phyloP scores from a whole-genome alignment of 805 yeast genomes.

The Wickerhamiella azyma region DNA sequence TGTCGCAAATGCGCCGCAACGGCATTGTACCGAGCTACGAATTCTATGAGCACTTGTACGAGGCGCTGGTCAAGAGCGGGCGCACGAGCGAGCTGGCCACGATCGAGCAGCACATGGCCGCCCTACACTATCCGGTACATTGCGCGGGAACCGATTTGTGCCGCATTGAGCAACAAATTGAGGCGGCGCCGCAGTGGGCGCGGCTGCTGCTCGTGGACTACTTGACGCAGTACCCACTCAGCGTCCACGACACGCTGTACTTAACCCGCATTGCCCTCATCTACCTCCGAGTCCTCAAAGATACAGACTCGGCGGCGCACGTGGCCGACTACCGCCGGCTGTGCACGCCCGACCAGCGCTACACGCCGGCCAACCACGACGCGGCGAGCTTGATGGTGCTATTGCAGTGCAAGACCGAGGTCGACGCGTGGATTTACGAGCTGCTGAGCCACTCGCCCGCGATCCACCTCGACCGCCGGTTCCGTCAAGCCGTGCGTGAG shows the following conservation, averaged over 20 bases:
- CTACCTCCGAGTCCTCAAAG: slow-evolving; percentile 2
- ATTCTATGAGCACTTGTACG: slow-evolving; percentile 11
- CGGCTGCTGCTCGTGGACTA: slow-evolving; percentile 12
- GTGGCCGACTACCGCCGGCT: slow-evolving; percentile 1
- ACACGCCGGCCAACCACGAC: slow-evolving; percentile 1
- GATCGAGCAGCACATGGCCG: slow-evolving; percentile 8
- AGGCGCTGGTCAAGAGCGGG: slow-evolving; percentile 5
- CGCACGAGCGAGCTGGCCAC: slow-evolving; percentile 1
- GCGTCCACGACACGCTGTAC: slow-evolving; percentile 12
- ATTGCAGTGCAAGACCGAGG: background rate
- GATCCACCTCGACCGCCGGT: background rate
- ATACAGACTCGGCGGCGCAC: slow-evolving; percentile 4
- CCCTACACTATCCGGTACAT: slow-evolving; percentile 15
- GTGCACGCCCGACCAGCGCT: slow-evolving; percentile 1
- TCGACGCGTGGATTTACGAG: background rate
- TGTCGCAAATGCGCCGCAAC: slow-evolving; percentile 2
- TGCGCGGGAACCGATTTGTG: slow-evolving; percentile 18
- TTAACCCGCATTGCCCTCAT: slow-evolving; percentile 15
- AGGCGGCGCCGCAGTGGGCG: background rate
- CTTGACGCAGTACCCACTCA: slow-evolving; percentile 17
- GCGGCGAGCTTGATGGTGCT: slow-evolving; percentile 1
- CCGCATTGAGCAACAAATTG: slow-evolving; percentile 11
- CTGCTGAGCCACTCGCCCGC: background rate
- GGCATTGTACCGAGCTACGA: slow-evolving; percentile 14
- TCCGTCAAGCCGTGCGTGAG: background rate